Evolutionary conservation across 176 grass and related monocot species (phyloP).

Genomic region (Olyra latifolia): DNA sequence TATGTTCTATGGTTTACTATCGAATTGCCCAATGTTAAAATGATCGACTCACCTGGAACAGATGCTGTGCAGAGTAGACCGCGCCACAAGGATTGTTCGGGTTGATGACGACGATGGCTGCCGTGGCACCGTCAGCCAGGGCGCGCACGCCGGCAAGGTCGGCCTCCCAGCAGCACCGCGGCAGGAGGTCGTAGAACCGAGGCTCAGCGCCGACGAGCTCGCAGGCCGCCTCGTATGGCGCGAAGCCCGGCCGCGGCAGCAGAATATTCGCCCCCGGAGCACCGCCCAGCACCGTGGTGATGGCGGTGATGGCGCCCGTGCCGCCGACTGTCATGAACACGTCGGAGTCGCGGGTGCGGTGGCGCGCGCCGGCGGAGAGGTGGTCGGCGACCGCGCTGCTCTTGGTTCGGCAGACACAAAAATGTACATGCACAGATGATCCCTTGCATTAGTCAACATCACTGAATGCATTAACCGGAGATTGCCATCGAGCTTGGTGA

Average conservation of each 20-base stretch:
- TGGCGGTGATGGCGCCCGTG: slow-evolving; percentile 59
- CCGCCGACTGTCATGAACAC: slow-evolving; percentile 77
- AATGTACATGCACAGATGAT: not conserved
- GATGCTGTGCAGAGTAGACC: slow-evolving; percentile 60
- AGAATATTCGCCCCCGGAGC: slow-evolving; percentile 56
- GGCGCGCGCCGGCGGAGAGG: slow-evolving; percentile 47
- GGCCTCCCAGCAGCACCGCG: slow-evolving; percentile 53
- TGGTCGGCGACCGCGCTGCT: slow-evolving; percentile 64
- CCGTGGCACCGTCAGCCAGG: slow-evolving; percentile 44
- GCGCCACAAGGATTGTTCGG: slow-evolving; percentile 86
- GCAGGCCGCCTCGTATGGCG: slow-evolving; percentile 72
- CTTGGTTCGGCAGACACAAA: not conserved
- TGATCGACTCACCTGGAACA: slow-evolving; percentile 44
- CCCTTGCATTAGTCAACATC: not conserved
- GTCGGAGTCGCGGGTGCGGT: slow-evolving; percentile 45
- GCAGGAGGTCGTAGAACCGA: slow-evolving; percentile 77
- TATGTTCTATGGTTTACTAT: not conserved
- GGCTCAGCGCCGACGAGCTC: slow-evolving; percentile 66
- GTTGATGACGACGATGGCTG: slow-evolving; percentile 82
- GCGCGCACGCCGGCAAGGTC: slow-evolving; percentile 49
- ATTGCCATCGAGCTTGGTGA: not conserved
- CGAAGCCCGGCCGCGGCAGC: slow-evolving; percentile 75
- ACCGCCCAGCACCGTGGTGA: slow-evolving; percentile 63
- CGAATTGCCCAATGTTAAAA: not conserved
- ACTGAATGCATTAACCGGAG: not conserved